Conservation (phyloP, 257 asterid species). For the Scutellaria baicalensis region DNA sequence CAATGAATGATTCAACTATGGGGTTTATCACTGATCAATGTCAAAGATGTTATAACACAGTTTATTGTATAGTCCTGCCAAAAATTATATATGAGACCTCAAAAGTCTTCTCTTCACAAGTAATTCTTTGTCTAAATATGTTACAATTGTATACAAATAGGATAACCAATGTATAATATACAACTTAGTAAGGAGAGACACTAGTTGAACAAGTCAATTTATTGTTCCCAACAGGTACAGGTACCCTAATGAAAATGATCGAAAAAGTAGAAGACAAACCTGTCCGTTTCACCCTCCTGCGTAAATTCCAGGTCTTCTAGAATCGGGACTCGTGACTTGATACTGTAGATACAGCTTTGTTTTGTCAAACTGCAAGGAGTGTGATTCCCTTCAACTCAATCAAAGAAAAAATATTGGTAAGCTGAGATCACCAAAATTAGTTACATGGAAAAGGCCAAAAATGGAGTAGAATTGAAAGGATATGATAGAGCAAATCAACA, state of each 20-base stretch:
- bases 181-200: background rate
- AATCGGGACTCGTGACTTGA: background rate
- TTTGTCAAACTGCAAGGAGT: conserved; percentile 18
- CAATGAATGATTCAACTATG: no score
- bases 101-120: background rate
- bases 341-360: background rate
- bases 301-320: conserved; percentile 8
- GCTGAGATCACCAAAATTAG: background rate
- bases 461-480: background rate
- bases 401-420: conserved; percentile 3
- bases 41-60: background rate
- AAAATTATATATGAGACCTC: conserved; percentile 8
- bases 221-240: no score
- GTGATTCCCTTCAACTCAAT: conserved; percentile 14
- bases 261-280: conserved; percentile 14
- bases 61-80: conserved; percentile 3
- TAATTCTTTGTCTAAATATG: background rate
- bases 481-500: background rate
- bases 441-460: background rate
- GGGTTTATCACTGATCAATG: conserved; percentile 2
- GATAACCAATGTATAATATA: background rate
- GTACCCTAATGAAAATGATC: background rate
- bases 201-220: no score
- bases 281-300: conserved; percentile 7
- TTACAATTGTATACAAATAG: background rate